Evolutionary conservation across 2,329 filamentous ascomycete genomes (phyloP).

Genomic region (Diaporthe longicolla): DNA sequence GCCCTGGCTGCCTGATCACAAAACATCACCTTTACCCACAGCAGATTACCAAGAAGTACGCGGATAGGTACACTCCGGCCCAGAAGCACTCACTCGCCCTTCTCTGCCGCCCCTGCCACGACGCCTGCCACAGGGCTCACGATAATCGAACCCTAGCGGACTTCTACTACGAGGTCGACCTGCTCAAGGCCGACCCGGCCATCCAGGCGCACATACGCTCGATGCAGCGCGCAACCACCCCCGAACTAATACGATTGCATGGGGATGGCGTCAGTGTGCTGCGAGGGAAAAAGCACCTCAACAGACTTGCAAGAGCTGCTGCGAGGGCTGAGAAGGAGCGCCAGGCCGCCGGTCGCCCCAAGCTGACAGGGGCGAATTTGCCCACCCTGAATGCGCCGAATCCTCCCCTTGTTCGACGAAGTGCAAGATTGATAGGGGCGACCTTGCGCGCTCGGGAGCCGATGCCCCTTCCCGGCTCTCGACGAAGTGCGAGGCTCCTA

Average conservation of each 20-base stretch:
- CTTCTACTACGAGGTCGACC: slow-evolving; percentile 10
- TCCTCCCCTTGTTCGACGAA: neutral
- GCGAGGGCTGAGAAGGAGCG: neutral
- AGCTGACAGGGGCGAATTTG: neutral
- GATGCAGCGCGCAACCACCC: slow-evolving; percentile 30
- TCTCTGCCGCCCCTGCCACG: slow-evolving; percentile 29
- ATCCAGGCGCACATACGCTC: neutral
- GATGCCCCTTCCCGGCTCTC: neutral
- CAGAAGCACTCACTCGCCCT: slow-evolving; percentile 14
- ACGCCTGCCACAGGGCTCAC: slow-evolving; percentile 9
- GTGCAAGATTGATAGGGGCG: neutral
- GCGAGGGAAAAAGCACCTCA: neutral
- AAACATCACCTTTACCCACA: slow-evolving; percentile 35
- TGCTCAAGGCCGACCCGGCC: slow-evolving; percentile 15
- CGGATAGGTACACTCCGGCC: neutral
- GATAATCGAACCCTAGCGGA: neutral
- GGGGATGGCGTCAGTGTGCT: neutral
- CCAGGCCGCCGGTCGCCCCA: neutral
- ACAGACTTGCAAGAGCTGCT: neutral
- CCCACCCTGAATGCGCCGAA: neutral
- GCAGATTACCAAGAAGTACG: slow-evolving; percentile 8
- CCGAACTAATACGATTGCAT: neutral
- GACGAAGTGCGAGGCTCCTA: slow-evolving; percentile 18
- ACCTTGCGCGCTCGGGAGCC: neutral
- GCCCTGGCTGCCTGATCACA: slow-evolving; percentile 29